A percentile compares a stretch with the other conserved stretches of the same genome.
These are phyloP conservation scores for Apiotrichum gamsii DNA, from an alignment of 1,284 basidiomycete species.

Conservation along the genomic window DNA sequence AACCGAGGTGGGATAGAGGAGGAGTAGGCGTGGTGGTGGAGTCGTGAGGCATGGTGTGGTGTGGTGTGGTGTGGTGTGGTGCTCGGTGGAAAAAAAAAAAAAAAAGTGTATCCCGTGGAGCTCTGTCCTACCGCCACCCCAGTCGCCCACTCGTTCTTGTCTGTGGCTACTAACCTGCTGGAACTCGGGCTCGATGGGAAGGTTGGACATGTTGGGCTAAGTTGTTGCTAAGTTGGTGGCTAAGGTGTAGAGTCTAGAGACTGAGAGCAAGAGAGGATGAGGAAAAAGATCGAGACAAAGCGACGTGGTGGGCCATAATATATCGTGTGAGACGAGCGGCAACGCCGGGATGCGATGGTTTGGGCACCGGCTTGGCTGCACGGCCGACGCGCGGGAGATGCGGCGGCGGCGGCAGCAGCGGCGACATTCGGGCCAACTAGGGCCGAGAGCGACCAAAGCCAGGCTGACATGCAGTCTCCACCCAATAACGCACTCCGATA, in stretches of 20 bases:
- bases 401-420: not conserved
- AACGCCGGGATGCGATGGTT: too few relatives aligned
- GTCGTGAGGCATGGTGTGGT: too few relatives aligned
- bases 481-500: too few relatives aligned
- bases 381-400: not conserved
- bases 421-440: constrained; percentile 1
- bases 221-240: constrained; percentile 15
- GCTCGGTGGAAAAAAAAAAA: constrained; percentile 4
- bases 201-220: constrained; percentile 39
- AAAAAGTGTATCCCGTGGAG: too few relatives aligned
- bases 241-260: not conserved
- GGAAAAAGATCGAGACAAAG: not conserved
- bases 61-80: too few relatives aligned
- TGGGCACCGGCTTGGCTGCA: too few relatives aligned
- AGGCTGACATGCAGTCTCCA: too few relatives aligned
- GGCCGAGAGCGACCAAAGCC: not conserved
- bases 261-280: constrained; percentile 1
- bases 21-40: too few relatives aligned
- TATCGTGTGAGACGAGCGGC: not conserved
- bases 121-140: too few relatives aligned
- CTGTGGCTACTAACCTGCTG: constrained; percentile 49
- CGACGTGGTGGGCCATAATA: not conserved
- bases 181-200: constrained; percentile 55
- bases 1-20: not conserved
- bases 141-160: too few relatives aligned